Evolutionary conservation across 495 filamentous ascomycete species (phyloP).

Genomic region (Hypoxylon crocopeplum): DNA sequence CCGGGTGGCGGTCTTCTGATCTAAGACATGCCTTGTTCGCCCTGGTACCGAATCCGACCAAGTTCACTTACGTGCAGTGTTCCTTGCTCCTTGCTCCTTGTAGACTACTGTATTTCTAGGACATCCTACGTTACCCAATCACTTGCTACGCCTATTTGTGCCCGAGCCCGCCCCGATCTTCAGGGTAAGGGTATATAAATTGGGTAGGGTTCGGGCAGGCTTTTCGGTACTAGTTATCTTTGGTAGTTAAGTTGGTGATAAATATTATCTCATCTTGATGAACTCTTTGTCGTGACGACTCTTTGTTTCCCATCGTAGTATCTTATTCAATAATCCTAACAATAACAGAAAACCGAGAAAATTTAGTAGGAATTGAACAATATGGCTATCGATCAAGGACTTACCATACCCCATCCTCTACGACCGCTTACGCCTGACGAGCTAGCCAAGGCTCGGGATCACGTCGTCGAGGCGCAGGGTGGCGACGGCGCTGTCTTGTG

Average conservation of each 20-base stretch:
- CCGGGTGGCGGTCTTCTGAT: conserved; percentile 36
- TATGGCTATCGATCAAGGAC: conserved; percentile 27
- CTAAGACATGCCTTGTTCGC: conserved; percentile 27
- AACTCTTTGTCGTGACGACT: conserved; percentile 9
- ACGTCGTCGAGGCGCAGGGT: conserved; percentile 35
- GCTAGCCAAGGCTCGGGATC: conserved; percentile 52
- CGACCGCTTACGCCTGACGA: conserved; percentile 65
- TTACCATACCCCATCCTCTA: conserved; percentile 59
- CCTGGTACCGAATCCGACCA: conserved; percentile 27
- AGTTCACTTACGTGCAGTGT: conserved; percentile 28
- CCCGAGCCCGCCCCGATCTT: conserved; percentile 28
- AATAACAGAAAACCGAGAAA: not conserved
- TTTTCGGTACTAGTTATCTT: conserved; percentile 4
- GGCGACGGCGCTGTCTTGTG: conserved; percentile 48
- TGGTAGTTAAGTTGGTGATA: conserved; percentile 1
- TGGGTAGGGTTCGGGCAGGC: conserved; percentile 17
- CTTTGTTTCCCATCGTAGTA: not conserved
- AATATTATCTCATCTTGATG: conserved; percentile 2
- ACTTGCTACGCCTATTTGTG: conserved; percentile 10
- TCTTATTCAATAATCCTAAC: not conserved
- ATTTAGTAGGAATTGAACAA: conserved; percentile 4
- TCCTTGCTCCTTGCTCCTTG: conserved; percentile 3
- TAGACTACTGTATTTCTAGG: conserved; percentile 8
- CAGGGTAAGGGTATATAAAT: conserved; percentile 29
- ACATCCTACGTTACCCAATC: conserved; percentile 20